Base-by-base conservation (phyloP, 139 green algal species). In the Chlorella sp. region DNA sequence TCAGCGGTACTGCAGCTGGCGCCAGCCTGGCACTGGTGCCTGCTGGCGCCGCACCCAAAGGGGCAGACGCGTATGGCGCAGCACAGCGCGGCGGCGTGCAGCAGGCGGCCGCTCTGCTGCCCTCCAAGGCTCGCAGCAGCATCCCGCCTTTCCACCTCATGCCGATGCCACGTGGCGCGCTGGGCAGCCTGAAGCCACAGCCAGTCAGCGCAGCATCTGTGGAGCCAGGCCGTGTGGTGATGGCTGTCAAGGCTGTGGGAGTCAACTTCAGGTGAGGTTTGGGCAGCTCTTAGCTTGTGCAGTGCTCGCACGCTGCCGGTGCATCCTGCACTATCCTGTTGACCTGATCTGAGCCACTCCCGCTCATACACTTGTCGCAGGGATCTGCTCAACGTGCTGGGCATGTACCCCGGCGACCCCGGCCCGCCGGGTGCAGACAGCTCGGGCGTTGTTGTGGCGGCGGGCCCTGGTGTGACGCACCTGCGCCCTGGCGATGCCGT, bases 391-490 rank as follows among this genome's bases (percentile, higher is more conserved):
- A 93, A 93, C n/a, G 86, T 92, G 72, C 88, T 97, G 81, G 93
- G 93, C 81, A 96, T 96, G 95, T 98, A 98, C 88, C 95, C 95
- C 14, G 95, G 95, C 13, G 95, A 98, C 82, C 95, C 95, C 8
- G 95, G 95, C 0, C 81, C 85, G 36, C 94, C 95, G 0, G 94
- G 94, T n/a, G 92, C 87, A 36, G 95, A 98, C 88, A 95, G 90
- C 84, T 75, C 95, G 32, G 95, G 95, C 40, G 91, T 97, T 41
- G 92, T 98, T 67, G 74, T 95, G 40, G 81, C 86, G n/a, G 74
- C 77, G 16, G 90, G 91, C 7, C 26, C 68, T n/a, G 62, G 62
- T 48, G 73, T 86, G 4, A 82, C 43, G 1, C 44, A 58, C 36
- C 38, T 87, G 46, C 34, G 36, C 26, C 77, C 87, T 19, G 95